phyloP scores from a whole-genome alignment of 768 basidiomycete genomes.

The Trametes sanguinea region DNA sequence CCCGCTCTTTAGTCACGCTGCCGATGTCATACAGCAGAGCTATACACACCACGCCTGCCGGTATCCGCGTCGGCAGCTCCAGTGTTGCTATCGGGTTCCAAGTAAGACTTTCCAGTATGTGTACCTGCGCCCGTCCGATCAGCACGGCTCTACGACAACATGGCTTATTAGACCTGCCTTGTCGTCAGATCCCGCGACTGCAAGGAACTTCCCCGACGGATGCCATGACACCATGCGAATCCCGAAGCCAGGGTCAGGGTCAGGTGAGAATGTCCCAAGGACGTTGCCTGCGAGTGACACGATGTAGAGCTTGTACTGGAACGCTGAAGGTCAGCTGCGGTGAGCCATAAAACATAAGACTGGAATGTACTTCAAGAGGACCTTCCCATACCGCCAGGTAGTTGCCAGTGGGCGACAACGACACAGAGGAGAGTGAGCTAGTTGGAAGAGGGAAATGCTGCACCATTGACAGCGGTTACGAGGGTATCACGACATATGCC shows the following conservation, averaged over 20 bases:
- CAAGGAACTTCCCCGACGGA: conserved; percentile 80
- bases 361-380: conserved; percentile 62
- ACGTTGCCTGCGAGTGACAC: conserved; percentile 65
- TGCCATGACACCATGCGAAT: conserved; percentile 83
- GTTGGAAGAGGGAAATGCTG: conserved; percentile 88
- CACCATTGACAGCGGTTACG: neutral
- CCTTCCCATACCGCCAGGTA: conserved; percentile 84
- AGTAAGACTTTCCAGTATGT: conserved; percentile 72
- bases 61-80: conserved; percentile 60
- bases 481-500: neutral
- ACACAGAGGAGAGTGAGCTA: conserved; percentile 64
- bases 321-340: neutral
- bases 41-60: conserved; percentile 54
- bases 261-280: conserved; percentile 68
- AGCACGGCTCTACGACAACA: neutral
- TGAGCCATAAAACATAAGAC: neutral
- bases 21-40: neutral
- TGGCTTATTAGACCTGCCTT: conserved; percentile 48
- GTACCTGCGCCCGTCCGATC: conserved; percentile 48
- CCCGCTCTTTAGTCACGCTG: neutral
- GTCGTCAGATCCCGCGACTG: conserved; percentile 87
- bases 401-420: conserved; percentile 76
- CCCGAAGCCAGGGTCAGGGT: conserved; percentile 81
- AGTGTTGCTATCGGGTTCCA: conserved; percentile 71
- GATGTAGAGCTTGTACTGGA: conserved; percentile 75